Evolutionary conservation across 2,329 filamentous ascomycete genomes (phyloP).

Genomic region (Rhinocladiella mackenziei): DNA sequence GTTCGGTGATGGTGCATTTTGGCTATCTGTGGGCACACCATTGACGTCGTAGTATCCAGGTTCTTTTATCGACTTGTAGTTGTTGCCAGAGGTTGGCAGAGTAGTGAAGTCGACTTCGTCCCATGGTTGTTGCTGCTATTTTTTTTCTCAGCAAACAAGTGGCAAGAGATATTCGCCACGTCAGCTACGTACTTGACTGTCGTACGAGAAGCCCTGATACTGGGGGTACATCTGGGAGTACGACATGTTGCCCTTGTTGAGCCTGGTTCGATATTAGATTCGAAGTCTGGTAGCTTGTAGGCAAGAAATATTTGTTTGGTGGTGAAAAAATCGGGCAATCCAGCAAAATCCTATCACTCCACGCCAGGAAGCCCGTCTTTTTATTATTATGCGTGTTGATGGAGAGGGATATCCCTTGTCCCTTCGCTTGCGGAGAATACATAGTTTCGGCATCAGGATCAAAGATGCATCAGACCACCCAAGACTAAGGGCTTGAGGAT

Average conservation of each 20-base stretch:
- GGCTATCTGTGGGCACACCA: conserved; percentile 3
- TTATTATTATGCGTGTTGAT: conserved; percentile 6
- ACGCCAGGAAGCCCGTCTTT: conserved; percentile 10
- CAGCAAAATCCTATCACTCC: conserved; percentile 10
- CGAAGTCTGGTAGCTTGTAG: conserved; percentile 11
- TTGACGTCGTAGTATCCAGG: conserved; percentile 12
- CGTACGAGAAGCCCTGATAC: conserved; percentile 15
- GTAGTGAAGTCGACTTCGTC: conserved; percentile 20
- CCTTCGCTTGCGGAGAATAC: conserved; percentile 6
- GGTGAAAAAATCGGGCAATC: conserved; percentile 11
- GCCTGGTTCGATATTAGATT: conserved; percentile 10
- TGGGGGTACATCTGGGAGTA: conserved; percentile 17
- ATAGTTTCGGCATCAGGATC: conserved; percentile 1
- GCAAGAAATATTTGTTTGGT: conserved; percentile 7
- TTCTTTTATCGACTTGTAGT: conserved; percentile 12
- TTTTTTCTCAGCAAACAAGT: conserved; percentile 7
- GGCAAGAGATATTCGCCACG: conserved; percentile 2
- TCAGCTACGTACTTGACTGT: conserved; percentile 14
- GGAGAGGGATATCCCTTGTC: background rate
- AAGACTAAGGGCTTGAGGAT: background rate
- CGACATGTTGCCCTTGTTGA: conserved; percentile 10
- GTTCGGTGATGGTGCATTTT: conserved; percentile 20
- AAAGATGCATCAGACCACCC: conserved; percentile 7
- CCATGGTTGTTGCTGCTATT: conserved; percentile 18
- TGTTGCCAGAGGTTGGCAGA: conserved; percentile 7